These are phyloP conservation scores for Vitis labrusca DNA, from an alignment of 164 flowering plant species.

Conservation along the genomic window DNA sequence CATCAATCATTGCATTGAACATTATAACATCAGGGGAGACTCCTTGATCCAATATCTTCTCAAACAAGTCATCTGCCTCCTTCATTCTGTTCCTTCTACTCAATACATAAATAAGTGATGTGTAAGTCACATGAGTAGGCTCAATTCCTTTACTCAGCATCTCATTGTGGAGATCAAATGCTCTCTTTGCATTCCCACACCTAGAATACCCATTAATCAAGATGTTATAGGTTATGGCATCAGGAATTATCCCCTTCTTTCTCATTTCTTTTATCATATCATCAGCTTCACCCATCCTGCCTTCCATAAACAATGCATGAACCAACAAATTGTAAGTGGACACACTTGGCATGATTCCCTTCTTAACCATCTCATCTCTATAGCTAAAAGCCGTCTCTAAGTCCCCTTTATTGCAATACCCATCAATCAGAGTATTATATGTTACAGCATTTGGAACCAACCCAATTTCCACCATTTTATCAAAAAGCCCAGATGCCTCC, in stretches of 20 bases:
- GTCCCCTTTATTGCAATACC: constrained; percentile 64
- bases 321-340: constrained; percentile 74
- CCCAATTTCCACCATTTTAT: constrained; percentile 53
- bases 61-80: constrained; percentile 73
- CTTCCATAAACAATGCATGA: constrained; percentile 71
- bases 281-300: constrained; percentile 46
- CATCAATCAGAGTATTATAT: constrained; percentile 72
- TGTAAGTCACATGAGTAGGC: constrained; percentile 67
- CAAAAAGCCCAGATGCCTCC: constrained; percentile 52
- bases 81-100: constrained; percentile 51
- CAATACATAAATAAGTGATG: constrained; percentile 71
- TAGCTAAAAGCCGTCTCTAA: constrained; percentile 55
- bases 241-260: constrained; percentile 42
- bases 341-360: constrained; percentile 53
- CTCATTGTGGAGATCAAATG: constrained; percentile 61
- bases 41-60: constrained; percentile 39
- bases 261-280: constrained; percentile 63
- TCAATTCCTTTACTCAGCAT: constrained; percentile 59
- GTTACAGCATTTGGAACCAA: constrained; percentile 57
- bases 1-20: constrained; percentile 73
- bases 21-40: constrained; percentile 62
- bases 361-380: constrained; percentile 65
- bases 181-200: constrained; percentile 56
- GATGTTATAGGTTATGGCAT: constrained; percentile 75
- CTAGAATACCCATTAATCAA: constrained; percentile 77